These are phyloP conservation scores for Chaetomium globosum DNA, from an alignment of 2,329 filamentous ascomycete genomes.

Conservation along the genomic window DNA sequence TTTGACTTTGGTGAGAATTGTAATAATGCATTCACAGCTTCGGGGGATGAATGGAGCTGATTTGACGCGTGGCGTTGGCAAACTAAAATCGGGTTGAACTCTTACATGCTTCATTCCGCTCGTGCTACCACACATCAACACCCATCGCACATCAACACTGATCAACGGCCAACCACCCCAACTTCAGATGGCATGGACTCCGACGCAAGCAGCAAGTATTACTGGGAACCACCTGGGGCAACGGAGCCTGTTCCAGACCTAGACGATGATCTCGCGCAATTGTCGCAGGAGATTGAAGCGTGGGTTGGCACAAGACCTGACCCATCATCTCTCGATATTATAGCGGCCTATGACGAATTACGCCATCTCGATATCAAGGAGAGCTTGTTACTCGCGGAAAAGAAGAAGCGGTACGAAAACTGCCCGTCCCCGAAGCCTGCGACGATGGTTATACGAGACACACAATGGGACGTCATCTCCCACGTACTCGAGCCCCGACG, in stretches of 20 bases:
- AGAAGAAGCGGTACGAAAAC: neutral
- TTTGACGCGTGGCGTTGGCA: no score
- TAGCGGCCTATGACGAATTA: neutral
- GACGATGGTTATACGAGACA: neutral
- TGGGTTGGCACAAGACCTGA: neutral
- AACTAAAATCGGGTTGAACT: no score
- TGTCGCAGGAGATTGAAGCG: neutral
- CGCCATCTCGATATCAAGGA: conserved; percentile 1
- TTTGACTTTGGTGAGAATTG: no score
- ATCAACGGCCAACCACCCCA: no score
- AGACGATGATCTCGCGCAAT: neutral
- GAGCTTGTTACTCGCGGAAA: neutral
- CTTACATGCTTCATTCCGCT: no score
- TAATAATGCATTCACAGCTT: no score
- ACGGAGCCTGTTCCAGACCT: neutral
- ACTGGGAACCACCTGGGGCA: neutral
- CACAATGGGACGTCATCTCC: neutral
- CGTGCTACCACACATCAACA: no score
- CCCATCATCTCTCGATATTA: neutral
- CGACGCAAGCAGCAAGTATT: neutral
- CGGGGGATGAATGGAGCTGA: no score
- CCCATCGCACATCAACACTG: no score
- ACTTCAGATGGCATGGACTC: neutral
- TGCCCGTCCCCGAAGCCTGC: neutral
- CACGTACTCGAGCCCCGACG: neutral